phyloP scores from a whole-genome alignment of 352 stramenopile genomes.

The Pythium aristosporum region DNA sequence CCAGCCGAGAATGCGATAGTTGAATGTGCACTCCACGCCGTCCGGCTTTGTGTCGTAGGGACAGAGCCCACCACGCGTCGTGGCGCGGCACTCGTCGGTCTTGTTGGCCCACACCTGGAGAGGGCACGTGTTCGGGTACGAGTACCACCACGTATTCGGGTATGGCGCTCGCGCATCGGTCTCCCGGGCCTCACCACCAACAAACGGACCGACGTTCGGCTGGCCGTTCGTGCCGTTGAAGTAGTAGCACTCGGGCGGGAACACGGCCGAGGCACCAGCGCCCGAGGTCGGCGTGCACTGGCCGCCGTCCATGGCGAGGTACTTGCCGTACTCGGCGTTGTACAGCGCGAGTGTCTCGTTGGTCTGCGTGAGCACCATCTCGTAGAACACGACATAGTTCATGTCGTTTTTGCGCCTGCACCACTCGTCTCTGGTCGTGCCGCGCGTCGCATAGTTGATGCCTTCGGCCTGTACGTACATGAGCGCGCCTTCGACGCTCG shows the following conservation, averaged over 20 bases:
- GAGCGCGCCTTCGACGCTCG: constrained; percentile 74
- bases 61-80: constrained; percentile 46
- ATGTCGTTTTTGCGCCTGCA: constrained; percentile 85
- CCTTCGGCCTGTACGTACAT: constrained; percentile 88
- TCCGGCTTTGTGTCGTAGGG: constrained; percentile 46
- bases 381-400: constrained; percentile 82
- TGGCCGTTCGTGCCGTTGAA: constrained; percentile 70
- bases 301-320: constrained; percentile 67
- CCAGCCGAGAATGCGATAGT: constrained; percentile 71
- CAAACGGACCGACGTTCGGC: constrained; percentile 63
- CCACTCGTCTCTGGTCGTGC: constrained; percentile 40
- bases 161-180: constrained; percentile 66
- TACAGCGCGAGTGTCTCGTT: constrained; percentile 77
- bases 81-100: constrained; percentile 41
- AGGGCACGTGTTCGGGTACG: constrained; percentile 73
- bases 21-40: constrained; percentile 65
- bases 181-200: constrained; percentile 51
- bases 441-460: constrained; percentile 76
- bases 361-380: constrained; percentile 69
- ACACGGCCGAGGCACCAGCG: constrained; percentile 25
- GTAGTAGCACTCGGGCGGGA: constrained; percentile 63
- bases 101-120: constrained; percentile 37
- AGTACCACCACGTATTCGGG: constrained; percentile 79
- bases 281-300: constrained; percentile 52
- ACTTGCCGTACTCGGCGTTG: constrained; percentile 63